Evolutionary conservation across 352 stramenopile genomes (phyloP), one percentile per base, ranked within the genome.

Genomic region (Globisporangium alternatum): DNA sequence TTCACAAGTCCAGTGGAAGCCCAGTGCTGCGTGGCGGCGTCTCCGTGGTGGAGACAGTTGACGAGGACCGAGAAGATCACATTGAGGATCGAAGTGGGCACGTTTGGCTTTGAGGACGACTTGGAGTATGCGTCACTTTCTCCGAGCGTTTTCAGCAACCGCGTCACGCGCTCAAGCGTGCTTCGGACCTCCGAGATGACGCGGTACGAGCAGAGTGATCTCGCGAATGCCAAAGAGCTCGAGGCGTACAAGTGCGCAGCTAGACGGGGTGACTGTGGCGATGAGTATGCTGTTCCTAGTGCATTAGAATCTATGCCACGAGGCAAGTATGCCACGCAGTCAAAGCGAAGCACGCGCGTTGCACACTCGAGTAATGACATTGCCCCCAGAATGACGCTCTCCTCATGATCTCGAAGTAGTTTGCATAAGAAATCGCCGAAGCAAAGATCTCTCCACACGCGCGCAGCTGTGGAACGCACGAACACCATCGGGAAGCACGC

Each of bases 11-110:
- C 72, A 21, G 62, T 52, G 3, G 56, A 5, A 2, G 57, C 39
- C 75, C 77, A 81, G 22, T 75, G 68, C 15, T 74, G 75, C 9
- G 77, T 80, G 6, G 54, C 59, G 0, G 6, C 7, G 33, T 86
- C 73, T 44, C 77, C 75, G 5, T 65, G 66, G 51, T 83, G 59
- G 15, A 86, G 56, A 51, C 65, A 75, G 57, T 86, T 83, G 17
- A 78, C 69, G 1, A 86, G 59, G 43, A 67, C 75, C 19, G 72
- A 47, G 2, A 72, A 44, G 17, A 56, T 62, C 17, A 69, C 68
- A 22, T 55, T 74, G 30, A 78, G 45, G 21, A 63, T 72, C 12
- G 65, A 58, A 6, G 71, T 49, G 3, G 73, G 59, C 10, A 59
- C 47, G 17, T 73, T 62, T 2, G 74, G 62, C n/a, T 60, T 75